Conservation (phyloP, 768 basidiomycete genomes). For the Daedalea quercina region DNA sequence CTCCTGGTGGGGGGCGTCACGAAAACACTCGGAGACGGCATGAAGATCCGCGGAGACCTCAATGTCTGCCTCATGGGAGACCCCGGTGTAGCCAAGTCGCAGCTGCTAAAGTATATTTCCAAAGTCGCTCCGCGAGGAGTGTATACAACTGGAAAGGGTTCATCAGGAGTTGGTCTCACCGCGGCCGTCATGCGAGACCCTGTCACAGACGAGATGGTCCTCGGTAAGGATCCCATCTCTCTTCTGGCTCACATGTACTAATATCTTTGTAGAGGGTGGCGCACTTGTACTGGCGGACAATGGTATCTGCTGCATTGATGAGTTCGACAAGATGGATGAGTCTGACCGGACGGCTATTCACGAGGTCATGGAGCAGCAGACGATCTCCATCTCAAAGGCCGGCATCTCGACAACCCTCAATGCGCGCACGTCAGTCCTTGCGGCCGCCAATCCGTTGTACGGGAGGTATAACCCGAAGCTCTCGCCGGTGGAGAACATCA, state of each 20-base stretch:
- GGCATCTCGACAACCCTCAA: slow-evolving; percentile 98
- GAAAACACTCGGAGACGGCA: slow-evolving; percentile 91
- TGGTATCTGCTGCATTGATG: slow-evolving; percentile 99
- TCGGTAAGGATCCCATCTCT: slow-evolving; percentile 52
- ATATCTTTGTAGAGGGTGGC: slow-evolving; percentile 73
- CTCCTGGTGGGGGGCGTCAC: slow-evolving; percentile 95
- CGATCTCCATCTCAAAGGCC: slow-evolving; percentile 98
- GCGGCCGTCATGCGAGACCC: slow-evolving; percentile 99
- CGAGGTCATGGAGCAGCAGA: slow-evolving; percentile 99
- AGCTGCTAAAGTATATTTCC: slow-evolving; percentile 94
- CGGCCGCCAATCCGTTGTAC: slow-evolving; percentile 96
- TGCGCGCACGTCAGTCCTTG: slow-evolving; percentile 94
- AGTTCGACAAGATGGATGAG: slow-evolving; percentile 99
- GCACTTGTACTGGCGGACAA: slow-evolving; percentile 99
- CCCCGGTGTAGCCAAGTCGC: slow-evolving; percentile 98
- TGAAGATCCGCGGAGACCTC: slow-evolving; percentile 98
- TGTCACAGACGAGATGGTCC: slow-evolving; percentile 98
- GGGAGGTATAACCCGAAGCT: slow-evolving; percentile 98
- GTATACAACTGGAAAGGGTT: slow-evolving; percentile 97
- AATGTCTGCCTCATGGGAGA: slow-evolving; percentile 99
- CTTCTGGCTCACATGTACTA: not conserved
- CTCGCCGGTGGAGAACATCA: slow-evolving; percentile 98
- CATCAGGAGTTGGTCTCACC: slow-evolving; percentile 96
- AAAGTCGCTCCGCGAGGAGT: slow-evolving; percentile 97
- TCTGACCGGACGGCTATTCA: slow-evolving; percentile 96